phyloP scores from a whole-genome alignment of 1,139 yeast genomes.

The Groenewaldozyma sp. region DNA sequence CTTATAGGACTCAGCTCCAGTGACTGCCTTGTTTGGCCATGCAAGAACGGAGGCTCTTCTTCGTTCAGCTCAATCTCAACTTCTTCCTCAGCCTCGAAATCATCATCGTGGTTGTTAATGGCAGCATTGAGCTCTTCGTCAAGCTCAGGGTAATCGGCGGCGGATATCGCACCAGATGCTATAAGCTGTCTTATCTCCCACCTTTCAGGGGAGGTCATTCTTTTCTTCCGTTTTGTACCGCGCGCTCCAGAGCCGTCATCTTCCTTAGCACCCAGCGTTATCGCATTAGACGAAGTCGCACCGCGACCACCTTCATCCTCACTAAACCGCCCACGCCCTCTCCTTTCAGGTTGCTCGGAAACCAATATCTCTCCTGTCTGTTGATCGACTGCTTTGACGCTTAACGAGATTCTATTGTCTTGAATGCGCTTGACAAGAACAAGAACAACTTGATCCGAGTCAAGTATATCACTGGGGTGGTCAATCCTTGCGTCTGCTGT shows the following conservation, averaged over 20 bases:
- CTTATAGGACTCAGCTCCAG: slow-evolving; percentile 44
- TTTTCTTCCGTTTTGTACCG: slow-evolving; percentile 27
- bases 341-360: slow-evolving; percentile 24
- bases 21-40: slow-evolving; percentile 43
- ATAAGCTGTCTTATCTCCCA: slow-evolving; percentile 85
- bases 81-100: slow-evolving; percentile 41
- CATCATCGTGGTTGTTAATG: slow-evolving; percentile 21
- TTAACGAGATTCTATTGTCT: slow-evolving; percentile 42
- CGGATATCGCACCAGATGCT: slow-evolving; percentile 66
- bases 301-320: not conserved
- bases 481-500: slow-evolving; percentile 39
- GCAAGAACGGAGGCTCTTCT: slow-evolving; percentile 63
- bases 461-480: slow-evolving; percentile 52
- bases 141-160: slow-evolving; percentile 64
- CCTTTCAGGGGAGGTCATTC: slow-evolving; percentile 75
- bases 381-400: slow-evolving; percentile 75
- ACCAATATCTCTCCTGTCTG: slow-evolving; percentile 38
- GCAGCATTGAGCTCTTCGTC: slow-evolving; percentile 14
- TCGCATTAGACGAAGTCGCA: slow-evolving; percentile 1
- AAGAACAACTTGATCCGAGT: slow-evolving; percentile 51
- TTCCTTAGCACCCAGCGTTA: slow-evolving; percentile 6
- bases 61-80: slow-evolving; percentile 66
- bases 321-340: not conserved
- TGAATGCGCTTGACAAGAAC: slow-evolving; percentile 50
- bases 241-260: slow-evolving; percentile 4